phyloP scores from a whole-genome alignment of 192 early-diverging fungal species.

The Podochytrium sp. region DNA sequence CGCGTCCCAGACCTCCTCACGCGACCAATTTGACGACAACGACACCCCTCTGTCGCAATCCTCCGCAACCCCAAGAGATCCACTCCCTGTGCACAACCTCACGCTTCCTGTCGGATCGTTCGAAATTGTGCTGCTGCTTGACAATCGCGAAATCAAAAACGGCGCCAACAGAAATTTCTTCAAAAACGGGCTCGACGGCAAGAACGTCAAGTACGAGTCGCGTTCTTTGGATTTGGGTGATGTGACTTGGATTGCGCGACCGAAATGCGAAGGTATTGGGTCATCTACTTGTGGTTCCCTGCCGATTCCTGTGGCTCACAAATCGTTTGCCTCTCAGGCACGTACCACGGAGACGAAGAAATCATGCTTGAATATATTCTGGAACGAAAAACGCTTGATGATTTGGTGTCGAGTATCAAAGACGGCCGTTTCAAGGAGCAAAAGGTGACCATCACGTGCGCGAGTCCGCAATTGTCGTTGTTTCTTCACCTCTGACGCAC shows the following conservation, averaged over 20 bases:
- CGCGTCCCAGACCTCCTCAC: no score
- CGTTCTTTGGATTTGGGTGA: constrained; percentile 83
- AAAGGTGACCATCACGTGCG: constrained; percentile 77
- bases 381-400: constrained; percentile 94
- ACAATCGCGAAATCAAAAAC: constrained; percentile 80
- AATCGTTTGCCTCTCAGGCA: neutral
- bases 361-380: constrained; percentile 84
- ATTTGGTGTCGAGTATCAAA: constrained; percentile 87
- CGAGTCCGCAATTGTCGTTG: no score
- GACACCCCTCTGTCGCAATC: no score
- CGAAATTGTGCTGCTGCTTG: constrained; percentile 76
- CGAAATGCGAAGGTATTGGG: neutral
- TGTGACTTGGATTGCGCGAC: constrained; percentile 82
- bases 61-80: no score
- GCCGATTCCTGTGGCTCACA: neutral
- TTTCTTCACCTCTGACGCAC: no score
- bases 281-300: constrained; percentile 3
- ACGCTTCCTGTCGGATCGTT: constrained; percentile 44
- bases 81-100: neutral
- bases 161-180: constrained; percentile 72
- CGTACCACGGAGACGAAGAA: constrained; percentile 50
- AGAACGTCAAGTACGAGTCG: constrained; percentile 59
- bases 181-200: constrained; percentile 61
- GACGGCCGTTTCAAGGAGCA: constrained; percentile 94
- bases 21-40: no score